Base-by-base conservation (phyloP, 2,329 filamentous ascomycete species). In the Botrytis byssoidea region DNA sequence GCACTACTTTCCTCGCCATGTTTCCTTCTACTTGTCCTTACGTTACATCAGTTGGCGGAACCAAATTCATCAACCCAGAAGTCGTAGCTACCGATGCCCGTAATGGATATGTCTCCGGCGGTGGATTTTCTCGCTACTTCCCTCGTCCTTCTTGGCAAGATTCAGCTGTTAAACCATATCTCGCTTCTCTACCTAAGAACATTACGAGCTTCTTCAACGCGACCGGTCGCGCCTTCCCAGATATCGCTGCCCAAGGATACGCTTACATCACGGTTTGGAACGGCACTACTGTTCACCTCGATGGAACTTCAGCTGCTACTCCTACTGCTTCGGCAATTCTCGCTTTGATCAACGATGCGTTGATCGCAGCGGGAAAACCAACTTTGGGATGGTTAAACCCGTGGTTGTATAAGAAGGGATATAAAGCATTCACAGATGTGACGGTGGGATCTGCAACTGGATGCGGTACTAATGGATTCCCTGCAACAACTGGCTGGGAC, bases 21-120 rank as follows among this genome's bases (percentile, higher is more conserved):
- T 93, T 92, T 81, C 91, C 91, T 0, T 87, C 86, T 0, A 86
- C 86, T 0, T 93, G 91, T 77, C 91, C 90, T 0, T 93, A 88
- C 80, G 87, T 92, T 20, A 92, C 91, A 0, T 82, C 86, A 3
- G 87, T 93, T 1, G 91, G 91, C 22, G 90, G 78, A 4, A 82
- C 81, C 25, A 77, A 77, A 6, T 77, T 79, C 2, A 79, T 82
- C 6, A 71, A 74, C 57, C 83, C 83, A 0, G 82, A 85, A 7
- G 77, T 77, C 1, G 86, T 83, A 4, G 83, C 86, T 18, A 72
- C 65, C 2, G 75, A 76, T 59, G 18, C 69, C 6, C 81, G 83
- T 29, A 75, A 76, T 42, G 74, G 72, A 3, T 77, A 74, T 3
- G 75, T 75, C 10, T 86, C 84, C 72, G 82, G 84, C 2, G 87